A percentile compares a stretch with the other conserved stretches of the same genome.
Conservation (phyloP, 441 rosid genomes). For the Populus hybrid region DNA sequence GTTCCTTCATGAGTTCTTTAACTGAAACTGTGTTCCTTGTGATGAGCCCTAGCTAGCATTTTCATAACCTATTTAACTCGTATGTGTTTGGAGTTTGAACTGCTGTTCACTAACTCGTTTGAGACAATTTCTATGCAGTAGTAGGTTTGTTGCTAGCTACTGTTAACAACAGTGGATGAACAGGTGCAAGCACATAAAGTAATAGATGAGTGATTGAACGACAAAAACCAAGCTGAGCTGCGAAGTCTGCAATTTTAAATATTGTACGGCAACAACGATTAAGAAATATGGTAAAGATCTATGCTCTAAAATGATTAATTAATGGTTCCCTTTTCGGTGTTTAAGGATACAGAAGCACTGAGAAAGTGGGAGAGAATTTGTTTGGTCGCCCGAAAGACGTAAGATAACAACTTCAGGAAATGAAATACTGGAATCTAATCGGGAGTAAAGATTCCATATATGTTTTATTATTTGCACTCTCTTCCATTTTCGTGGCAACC, state of each 20-base stretch:
- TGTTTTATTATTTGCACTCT: slow-evolving; percentile 15
- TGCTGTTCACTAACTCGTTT: neutral
- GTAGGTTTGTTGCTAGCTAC: neutral
- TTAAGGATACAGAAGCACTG: neutral
- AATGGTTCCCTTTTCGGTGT: neutral
- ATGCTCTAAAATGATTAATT: neutral
- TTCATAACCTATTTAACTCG: neutral
- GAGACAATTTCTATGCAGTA: neutral
- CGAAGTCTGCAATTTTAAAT: neutral
- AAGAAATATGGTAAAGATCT: neutral
- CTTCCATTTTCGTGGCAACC: slow-evolving; percentile 35
- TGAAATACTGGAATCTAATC: slow-evolving; percentile 7
- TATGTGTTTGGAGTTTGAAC: neutral
- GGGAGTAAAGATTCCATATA: neutral
- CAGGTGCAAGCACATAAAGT: neutral
- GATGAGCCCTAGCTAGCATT: neutral
- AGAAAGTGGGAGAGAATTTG: neutral
- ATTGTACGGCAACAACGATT: neutral
- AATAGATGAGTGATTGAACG: neutral
- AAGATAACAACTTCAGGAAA: neutral
- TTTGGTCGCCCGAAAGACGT: neutral
- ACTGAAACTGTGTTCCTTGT: neutral
- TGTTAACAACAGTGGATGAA: neutral
- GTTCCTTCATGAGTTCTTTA: neutral
- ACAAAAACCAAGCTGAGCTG: neutral